Conservation (phyloP, 345 rosid genomes). For the Fremontodendron californicum region DNA sequence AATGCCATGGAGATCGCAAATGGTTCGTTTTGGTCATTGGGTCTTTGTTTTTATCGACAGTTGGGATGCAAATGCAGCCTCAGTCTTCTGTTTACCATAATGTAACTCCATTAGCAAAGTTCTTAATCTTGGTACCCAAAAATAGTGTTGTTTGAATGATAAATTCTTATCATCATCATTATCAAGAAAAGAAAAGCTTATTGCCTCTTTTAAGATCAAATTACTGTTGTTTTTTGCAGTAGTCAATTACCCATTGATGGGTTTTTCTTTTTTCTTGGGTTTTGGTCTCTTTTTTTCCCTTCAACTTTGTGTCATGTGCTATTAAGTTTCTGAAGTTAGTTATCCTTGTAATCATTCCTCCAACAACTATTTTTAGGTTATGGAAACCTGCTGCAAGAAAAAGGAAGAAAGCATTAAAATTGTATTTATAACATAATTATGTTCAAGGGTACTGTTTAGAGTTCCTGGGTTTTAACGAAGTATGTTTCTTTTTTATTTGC, state of each 20-base stretch:
- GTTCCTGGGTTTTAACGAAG: too few relatives aligned
- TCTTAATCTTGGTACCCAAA: background rate
- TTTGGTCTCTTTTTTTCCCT: too few relatives aligned
- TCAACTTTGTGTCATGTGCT: background rate
- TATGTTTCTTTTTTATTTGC: too few relatives aligned
- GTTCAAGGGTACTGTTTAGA: too few relatives aligned
- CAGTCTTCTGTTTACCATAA: background rate
- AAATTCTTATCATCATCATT: background rate
- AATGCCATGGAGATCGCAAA: conserved; percentile 18
- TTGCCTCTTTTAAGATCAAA: background rate
- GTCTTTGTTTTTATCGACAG: background rate
- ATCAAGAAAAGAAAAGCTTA: background rate
- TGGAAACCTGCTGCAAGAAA: background rate
- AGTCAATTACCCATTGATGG: background rate
- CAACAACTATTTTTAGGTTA: background rate
- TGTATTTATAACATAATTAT: too few relatives aligned
- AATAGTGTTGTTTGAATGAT: background rate
- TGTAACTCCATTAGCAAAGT: background rate
- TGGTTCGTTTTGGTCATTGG: background rate
- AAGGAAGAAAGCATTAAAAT: too few relatives aligned
- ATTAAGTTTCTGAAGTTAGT: background rate
- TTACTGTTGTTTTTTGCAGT: background rate
- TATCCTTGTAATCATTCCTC: background rate
- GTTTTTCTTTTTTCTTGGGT: background rate
- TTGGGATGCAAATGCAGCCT: background rate